Conservation (phyloP, 768 basidiomycete genomes). For the Boletus eberwhitei region DNA sequence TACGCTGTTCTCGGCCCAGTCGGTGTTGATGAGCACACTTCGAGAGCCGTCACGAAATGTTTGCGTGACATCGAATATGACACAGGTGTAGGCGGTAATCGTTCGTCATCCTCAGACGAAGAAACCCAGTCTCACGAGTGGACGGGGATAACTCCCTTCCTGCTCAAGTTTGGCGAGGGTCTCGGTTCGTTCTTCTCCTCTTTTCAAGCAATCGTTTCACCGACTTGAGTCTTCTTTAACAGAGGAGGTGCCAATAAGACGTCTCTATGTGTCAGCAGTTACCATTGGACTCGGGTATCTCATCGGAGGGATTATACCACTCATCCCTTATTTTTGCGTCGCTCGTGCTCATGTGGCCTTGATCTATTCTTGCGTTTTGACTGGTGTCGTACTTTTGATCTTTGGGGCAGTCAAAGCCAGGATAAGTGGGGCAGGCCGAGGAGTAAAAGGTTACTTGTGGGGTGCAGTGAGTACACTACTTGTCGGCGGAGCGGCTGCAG, state of each 20-base stretch:
- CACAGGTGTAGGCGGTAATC: conserved; percentile 15
- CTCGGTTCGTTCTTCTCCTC: conserved; percentile 51
- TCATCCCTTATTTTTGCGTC: conserved; percentile 91
- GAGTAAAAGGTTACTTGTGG: conserved; percentile 70
- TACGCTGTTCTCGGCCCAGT: conserved; percentile 82
- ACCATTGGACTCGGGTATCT: conserved; percentile 96
- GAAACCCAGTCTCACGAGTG: conserved; percentile 60
- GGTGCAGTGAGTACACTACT: conserved; percentile 83
- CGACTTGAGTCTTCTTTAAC: conserved; percentile 1
- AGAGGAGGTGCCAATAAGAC: conserved; percentile 86
- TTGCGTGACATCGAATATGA: conserved; percentile 66
- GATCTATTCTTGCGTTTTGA: conserved; percentile 74
- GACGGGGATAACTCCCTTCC: conserved; percentile 87
- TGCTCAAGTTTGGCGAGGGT: conserved; percentile 95
- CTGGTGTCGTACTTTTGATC: conserved; percentile 79
- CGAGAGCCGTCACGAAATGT: conserved; percentile 71
- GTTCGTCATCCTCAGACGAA: conserved; percentile 38
- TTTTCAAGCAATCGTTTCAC: not conserved
- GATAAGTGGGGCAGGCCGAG: conserved; percentile 75
- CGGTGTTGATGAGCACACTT: conserved; percentile 83
- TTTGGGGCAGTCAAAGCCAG: conserved; percentile 92
- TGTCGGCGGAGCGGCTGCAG: conserved; percentile 90
- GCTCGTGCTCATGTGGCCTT: conserved; percentile 62
- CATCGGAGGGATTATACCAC: conserved; percentile 88
- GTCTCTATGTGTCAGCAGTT: conserved; percentile 87